These are phyloP conservation scores for Kuraishia piskuri DNA, from an alignment of 805 yeast genomes.

Conservation along the genomic window DNA sequence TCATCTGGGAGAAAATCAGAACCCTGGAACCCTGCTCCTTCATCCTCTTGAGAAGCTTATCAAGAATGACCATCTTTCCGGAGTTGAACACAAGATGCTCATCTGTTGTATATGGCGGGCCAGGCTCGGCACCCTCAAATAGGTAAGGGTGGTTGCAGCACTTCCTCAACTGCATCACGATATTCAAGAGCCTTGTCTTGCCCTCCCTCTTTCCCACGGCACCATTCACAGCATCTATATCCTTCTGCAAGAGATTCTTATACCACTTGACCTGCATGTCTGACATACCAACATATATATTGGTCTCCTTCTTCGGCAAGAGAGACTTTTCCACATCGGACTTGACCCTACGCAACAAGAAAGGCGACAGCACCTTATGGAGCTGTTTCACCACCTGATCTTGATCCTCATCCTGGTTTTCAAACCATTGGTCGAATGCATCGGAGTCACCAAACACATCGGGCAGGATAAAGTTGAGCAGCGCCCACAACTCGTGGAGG, in stretches of 20 bases:
- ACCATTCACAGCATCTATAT: conserved; percentile 78
- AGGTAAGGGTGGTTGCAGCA: conserved; percentile 88
- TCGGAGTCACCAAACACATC: conserved; percentile 70
- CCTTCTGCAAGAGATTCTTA: conserved; percentile 67
- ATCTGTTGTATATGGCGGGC: conserved; percentile 82
- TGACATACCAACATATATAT: conserved; percentile 66
- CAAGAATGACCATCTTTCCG: conserved; percentile 64
- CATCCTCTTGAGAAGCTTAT: conserved; percentile 57
- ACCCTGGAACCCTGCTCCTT: conserved; percentile 70
- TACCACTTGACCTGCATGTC: conserved; percentile 75
- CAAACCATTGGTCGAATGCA: conserved; percentile 72
- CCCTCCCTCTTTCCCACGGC: conserved; percentile 90
- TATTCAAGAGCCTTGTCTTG: conserved; percentile 81
- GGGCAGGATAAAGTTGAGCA: conserved; percentile 67
- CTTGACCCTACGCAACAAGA: conserved; percentile 66
- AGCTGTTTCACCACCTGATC: conserved; percentile 53
- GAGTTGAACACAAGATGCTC: conserved; percentile 73
- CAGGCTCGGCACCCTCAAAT: conserved; percentile 87
- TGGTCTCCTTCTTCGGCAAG: conserved; percentile 67
- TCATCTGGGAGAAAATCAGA: conserved; percentile 76
- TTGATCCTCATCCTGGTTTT: conserved; percentile 30
- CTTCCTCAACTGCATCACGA: conserved; percentile 87
- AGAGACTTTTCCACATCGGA: conserved; percentile 76
- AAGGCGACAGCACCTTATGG: conserved; percentile 71
- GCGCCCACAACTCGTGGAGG: conserved; percentile 75